These are phyloP conservation scores for Acmispon strigosus DNA, from an alignment of 306 rosid genomes.

Conservation along the genomic window DNA sequence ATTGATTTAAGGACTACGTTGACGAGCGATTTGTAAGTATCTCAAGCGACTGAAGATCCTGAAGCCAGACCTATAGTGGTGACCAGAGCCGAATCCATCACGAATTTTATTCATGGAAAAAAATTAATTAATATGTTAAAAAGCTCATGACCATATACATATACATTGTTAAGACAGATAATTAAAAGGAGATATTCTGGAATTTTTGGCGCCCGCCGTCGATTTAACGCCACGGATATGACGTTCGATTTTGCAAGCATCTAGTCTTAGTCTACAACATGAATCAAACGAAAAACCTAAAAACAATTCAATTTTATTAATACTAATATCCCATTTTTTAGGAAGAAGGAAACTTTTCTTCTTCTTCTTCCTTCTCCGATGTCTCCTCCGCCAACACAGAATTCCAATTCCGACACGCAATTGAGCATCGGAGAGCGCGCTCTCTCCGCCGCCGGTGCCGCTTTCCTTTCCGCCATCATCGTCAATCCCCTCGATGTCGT, in stretches of 20 bases:
- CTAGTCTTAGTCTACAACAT: neutral
- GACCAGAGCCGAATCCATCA: too few species aligned
- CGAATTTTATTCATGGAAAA: too few species aligned
- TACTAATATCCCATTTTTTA: constrained; percentile 29
- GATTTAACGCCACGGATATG: constrained; percentile 39
- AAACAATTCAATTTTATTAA: neutral
- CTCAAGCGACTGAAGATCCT: too few species aligned
- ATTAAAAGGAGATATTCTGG: too few species aligned
- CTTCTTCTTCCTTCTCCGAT: neutral
- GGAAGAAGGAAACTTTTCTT: constrained; percentile 28
- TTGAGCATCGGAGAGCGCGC: constrained; percentile 57
- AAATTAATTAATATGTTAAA: too few species aligned
- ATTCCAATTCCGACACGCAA: constrained; percentile 29
- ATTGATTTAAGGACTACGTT: too few species aligned
- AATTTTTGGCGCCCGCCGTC: constrained; percentile 46
- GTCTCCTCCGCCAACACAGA: constrained; percentile 2
- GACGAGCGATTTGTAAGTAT: too few species aligned
- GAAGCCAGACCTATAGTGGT: too few species aligned
- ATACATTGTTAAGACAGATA: too few species aligned
- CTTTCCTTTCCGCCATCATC: constrained; percentile 69
- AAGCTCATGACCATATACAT: too few species aligned
- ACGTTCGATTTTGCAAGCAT: neutral
- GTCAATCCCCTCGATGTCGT: constrained; percentile 92
- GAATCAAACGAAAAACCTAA: neutral
- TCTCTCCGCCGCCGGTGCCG: constrained; percentile 79